phyloP scores from a whole-genome alignment of 345 rosid species.

The Gossypium australe region DNA sequence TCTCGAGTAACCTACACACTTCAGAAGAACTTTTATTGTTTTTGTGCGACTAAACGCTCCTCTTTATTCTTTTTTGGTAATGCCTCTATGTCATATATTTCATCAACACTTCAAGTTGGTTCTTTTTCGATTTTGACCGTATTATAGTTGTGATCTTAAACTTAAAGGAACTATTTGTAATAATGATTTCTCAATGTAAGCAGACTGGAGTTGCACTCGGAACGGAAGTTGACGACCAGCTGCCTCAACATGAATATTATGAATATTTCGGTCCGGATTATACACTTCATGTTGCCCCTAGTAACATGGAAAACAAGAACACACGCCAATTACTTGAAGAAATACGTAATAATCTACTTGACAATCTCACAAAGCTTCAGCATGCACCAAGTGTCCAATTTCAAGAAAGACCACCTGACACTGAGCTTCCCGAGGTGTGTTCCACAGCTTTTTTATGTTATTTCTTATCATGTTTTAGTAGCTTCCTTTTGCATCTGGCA shows the following conservation, averaged over 20 bases:
- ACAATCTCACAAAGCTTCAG: slow-evolving; percentile 81
- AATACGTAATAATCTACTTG: slow-evolving; percentile 74
- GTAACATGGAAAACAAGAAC: slow-evolving; percentile 47
- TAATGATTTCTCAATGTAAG: neutral
- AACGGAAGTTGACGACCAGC: slow-evolving; percentile 66
- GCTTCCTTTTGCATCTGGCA: slow-evolving; percentile 10
- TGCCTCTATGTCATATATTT: neutral
- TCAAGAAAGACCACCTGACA: slow-evolving; percentile 83
- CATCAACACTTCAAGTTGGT: neutral
- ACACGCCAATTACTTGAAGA: slow-evolving; percentile 70
- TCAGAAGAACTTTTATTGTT: neutral
- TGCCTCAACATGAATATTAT: slow-evolving; percentile 76
- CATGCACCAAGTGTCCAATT: slow-evolving; percentile 98
- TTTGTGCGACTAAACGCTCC: neutral
- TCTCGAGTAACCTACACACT: neutral
- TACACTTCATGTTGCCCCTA: slow-evolving; percentile 51
- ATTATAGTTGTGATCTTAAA: neutral
- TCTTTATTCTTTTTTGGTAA: neutral
- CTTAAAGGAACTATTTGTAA: neutral
- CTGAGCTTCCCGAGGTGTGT: slow-evolving; percentile 70
- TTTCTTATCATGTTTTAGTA: neutral
- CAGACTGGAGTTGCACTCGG: slow-evolving; percentile 79
- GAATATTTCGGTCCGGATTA: slow-evolving; percentile 80
- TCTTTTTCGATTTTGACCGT: neutral
- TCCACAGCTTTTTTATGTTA: slow-evolving; percentile 5